phyloP scores from a whole-genome alignment of 495 filamentous ascomycete species.

The Choiromyces venosus region DNA sequence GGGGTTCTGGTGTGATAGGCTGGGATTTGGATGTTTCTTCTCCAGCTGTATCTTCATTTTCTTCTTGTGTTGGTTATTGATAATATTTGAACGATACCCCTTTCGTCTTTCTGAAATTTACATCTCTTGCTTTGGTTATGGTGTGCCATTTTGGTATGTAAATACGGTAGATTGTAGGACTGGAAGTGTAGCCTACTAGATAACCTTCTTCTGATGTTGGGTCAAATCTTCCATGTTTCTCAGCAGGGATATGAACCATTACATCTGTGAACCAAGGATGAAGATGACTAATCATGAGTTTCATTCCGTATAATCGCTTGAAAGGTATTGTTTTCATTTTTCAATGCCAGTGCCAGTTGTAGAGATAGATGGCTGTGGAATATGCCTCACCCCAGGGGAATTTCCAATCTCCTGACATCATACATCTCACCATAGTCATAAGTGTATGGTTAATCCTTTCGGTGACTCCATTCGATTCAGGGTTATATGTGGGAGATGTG shows the following conservation, averaged over 20 bases:
- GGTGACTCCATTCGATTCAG: background rate
- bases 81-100: background rate
- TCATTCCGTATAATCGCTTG: no score
- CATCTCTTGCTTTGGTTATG: background rate
- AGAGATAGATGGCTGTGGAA: background rate
- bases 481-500: background rate
- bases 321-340: background rate
- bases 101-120: background rate
- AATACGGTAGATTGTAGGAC: background rate
- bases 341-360: background rate
- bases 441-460: background rate
- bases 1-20: no score
- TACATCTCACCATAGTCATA: background rate
- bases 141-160: background rate
- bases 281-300: background rate
- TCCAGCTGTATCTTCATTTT: no score
- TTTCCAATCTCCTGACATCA: background rate
- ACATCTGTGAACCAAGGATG: background rate
- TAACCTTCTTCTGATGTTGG: background rate
- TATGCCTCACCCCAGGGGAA: background rate
- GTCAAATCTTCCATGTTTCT: background rate
- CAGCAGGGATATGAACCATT: background rate
- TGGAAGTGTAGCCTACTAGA: background rate
- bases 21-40: no score
- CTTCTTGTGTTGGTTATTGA: background rate